Evolutionary conservation across 305 asterid species (phyloP).

Genomic region (Rubia peregrina): DNA sequence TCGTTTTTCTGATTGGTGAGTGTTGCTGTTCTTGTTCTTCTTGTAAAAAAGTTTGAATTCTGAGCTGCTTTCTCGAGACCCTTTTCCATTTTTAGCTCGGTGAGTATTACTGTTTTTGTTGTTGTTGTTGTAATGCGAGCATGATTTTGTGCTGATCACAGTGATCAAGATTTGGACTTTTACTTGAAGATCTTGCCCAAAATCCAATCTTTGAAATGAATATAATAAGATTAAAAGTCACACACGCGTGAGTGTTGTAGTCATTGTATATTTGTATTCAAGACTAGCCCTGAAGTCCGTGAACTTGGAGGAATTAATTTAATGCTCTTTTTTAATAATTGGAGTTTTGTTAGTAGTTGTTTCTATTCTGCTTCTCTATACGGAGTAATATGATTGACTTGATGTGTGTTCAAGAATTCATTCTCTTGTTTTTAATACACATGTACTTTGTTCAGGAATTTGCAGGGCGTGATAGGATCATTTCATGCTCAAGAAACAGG

Average conservation of each 20-base stretch:
- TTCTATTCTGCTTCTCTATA: constrained; percentile 3
- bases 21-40: too few species aligned
- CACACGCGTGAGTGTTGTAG: neutral
- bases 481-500: constrained; percentile 9
- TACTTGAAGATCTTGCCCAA: neutral
- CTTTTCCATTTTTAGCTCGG: neutral
- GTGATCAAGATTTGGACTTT: neutral
- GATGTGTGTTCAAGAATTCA: neutral
- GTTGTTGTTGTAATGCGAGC: neutral
- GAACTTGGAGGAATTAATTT: constrained; percentile 36
- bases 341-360: constrained; percentile 31
- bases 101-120: neutral
- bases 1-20: neutral
- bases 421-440: constrained; percentile 4
- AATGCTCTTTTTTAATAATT: constrained; percentile 30
- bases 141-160: too few species aligned
- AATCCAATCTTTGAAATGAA: neutral
- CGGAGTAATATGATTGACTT: neutral
- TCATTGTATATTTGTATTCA: constrained; percentile 7
- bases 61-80: constrained; percentile 2
- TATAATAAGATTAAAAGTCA: neutral
- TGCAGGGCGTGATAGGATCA: constrained; percentile 17
- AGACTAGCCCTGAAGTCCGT: constrained; percentile 36
- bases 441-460: constrained; percentile 21
- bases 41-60: neutral